A percentile compares a stretch with the other conserved stretches of the same genome.
phyloP scores from a whole-genome alignment of 2,329 filamentous ascomycete genomes.

The Aspergillus clavatus region DNA sequence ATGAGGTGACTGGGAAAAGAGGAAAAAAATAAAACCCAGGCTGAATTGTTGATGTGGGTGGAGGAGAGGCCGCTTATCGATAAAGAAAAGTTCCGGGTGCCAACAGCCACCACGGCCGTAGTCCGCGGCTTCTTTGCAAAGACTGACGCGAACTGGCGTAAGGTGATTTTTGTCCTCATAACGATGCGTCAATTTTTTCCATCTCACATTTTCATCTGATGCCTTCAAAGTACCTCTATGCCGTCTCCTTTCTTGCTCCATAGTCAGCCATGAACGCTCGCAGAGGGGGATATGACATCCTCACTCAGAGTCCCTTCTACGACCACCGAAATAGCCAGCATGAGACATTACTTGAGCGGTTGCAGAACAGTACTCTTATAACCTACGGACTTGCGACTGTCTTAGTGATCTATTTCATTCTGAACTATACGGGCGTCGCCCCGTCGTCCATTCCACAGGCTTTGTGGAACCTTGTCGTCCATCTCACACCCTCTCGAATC shows the following conservation, averaged over 20 bases:
- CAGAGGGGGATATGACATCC: constrained; percentile 27
- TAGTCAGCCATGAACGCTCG: constrained; percentile 35
- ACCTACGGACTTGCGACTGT: constrained; percentile 26
- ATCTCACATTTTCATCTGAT: constrained; percentile 11
- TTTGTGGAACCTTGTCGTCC: constrained; percentile 38
- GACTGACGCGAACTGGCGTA: constrained; percentile 1
- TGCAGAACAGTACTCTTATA: constrained; percentile 27
- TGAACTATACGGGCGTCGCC: constrained; percentile 28
- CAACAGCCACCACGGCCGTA: constrained; percentile 25
- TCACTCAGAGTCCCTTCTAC: constrained; percentile 25
- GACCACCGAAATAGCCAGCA: constrained; percentile 26
- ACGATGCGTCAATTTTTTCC: constrained; percentile 11
- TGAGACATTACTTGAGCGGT: constrained; percentile 27
- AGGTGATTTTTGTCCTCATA: neutral
- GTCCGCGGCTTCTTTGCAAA: constrained; percentile 10
- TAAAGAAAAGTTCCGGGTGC: constrained; percentile 29
- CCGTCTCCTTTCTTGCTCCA: constrained; percentile 11
- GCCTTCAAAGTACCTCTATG: constrained; percentile 16
- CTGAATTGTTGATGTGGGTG: constrained; percentile 4
- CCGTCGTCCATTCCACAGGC: constrained; percentile 27
- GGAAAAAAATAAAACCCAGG: neutral
- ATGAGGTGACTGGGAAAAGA: no score
- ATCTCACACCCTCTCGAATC: constrained; percentile 36
- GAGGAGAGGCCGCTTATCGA: constrained; percentile 33
- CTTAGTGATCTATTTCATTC: constrained; percentile 25